Evolutionary conservation across 306 rosid species (phyloP), one percentile per base, ranked within the genome.

Genomic region (Aeschynomene evenia): DNA sequence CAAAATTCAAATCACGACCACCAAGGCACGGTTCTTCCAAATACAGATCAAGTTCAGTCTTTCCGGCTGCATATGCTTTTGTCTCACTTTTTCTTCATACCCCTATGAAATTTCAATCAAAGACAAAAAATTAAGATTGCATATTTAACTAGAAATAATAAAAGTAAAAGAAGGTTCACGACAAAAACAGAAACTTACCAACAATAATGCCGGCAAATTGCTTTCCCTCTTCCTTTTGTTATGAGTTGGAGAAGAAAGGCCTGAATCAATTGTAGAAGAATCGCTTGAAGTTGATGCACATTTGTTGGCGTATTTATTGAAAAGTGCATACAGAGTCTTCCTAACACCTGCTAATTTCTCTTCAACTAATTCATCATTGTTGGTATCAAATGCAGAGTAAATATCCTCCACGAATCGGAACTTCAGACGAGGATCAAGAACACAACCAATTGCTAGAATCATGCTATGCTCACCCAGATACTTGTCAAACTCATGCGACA

Each of bases 21-120:
- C 12, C 4, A 10, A 1, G 1, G 13, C 1, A 1, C 18, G 31
- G 16, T 34, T 12, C 57, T 70, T 70, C 63, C 57, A 70, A 57
- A 70, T 56, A 70, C 10, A 56, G 23, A 70, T 70, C 75, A 12
- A 70, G 57, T 57, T 70, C 66, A 56, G 66, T 56, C 56, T 42
- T n/a, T 8, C 57, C 66, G 5, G 21, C 22, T 16, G 21, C 66
- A 7, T 40, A 42, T 42, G 10, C 49, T 70, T 18, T 28, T 42
- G 66, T 22, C 43, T 16, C 75, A 40, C 8, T 1, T 15, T 18
- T 70, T 70, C 46, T 26, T 18, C 5, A 43, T 16, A 29, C 33
- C 18, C 55, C 66, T 70, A 42, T n/a, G 31, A 70, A 24, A 70
- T 55, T 55, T 28, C 14, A 40, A 39, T 40, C 53, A 55, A 16